Evolutionary conservation across 345 rosid genomes (phyloP).

Genomic region (Camelina neglecta): DNA sequence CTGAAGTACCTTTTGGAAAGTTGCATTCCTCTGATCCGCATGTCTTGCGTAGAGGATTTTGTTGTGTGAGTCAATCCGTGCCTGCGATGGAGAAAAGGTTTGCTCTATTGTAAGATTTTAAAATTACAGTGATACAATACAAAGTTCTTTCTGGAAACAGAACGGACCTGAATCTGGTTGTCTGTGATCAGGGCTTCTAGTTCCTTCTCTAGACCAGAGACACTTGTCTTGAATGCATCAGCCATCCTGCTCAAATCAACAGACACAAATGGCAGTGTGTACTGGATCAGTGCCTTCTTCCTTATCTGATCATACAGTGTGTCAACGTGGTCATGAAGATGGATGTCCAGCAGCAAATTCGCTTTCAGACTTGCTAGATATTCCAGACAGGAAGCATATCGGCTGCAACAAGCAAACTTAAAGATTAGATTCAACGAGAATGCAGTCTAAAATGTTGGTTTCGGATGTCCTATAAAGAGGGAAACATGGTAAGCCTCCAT

Average conservation of each 20-base stretch:
- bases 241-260: slow-evolving; percentile 98
- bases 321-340: slow-evolving; percentile 89
- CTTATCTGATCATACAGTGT: slow-evolving; percentile 91
- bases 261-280: slow-evolving; percentile 97
- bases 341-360: slow-evolving; percentile 87
- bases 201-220: slow-evolving; percentile 85
- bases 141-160: not conserved
- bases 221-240: slow-evolving; percentile 89
- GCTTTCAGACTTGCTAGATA: slow-evolving; percentile 88
- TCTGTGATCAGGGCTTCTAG: slow-evolving; percentile 90
- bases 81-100: slow-evolving; percentile 49
- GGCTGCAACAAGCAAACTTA: slow-evolving; percentile 56
- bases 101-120: not conserved
- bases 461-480: slow-evolving; percentile 6
- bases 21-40: slow-evolving; percentile 95
- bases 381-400: slow-evolving; percentile 89
- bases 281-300: slow-evolving; percentile 93
- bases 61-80: slow-evolving; percentile 98
- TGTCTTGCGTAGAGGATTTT: slow-evolving; percentile 93
- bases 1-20: slow-evolving; percentile 93
- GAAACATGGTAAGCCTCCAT: not conserved
- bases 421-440: slow-evolving; percentile 1
- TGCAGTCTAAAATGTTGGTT: not conserved
- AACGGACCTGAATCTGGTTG: slow-evolving; percentile 89
- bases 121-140: slow-evolving; percentile 7